phyloP scores from a whole-genome alignment of 2,329 filamentous ascomycete genomes.

The Aureobasidium sp. region DNA sequence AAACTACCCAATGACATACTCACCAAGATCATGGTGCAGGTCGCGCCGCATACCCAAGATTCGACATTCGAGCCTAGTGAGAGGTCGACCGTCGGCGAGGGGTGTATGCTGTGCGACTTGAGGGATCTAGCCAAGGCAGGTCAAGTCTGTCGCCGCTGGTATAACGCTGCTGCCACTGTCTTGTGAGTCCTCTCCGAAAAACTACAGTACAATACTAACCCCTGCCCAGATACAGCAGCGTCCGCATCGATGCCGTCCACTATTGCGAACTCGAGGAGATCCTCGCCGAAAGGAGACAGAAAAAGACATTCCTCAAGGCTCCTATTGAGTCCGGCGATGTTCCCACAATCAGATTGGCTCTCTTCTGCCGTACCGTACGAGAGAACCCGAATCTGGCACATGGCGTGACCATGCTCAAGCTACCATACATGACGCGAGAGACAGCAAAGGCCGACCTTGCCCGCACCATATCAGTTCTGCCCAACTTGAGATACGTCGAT shows the following conservation, averaged over 20 bases:
- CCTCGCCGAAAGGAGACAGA: slow-evolving; percentile 70
- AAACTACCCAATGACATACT: slow-evolving; percentile 62
- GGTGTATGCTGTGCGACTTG: slow-evolving; percentile 89
- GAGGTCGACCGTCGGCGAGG: slow-evolving; percentile 65
- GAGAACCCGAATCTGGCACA: slow-evolving; percentile 64
- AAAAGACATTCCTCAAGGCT: slow-evolving; percentile 49
- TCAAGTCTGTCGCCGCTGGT: slow-evolving; percentile 67
- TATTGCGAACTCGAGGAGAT: slow-evolving; percentile 84
- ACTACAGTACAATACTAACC: background rate
- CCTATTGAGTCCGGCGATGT: slow-evolving; percentile 68
- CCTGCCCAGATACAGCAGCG: slow-evolving; percentile 56
- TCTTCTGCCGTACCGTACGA: slow-evolving; percentile 74
- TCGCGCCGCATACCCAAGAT: slow-evolving; percentile 77
- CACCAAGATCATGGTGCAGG: slow-evolving; percentile 65
- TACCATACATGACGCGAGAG: slow-evolving; percentile 91
- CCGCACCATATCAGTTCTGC: slow-evolving; percentile 73
- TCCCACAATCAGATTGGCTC: slow-evolving; percentile 63
- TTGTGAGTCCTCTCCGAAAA: slow-evolving; percentile 48
- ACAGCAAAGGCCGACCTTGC: slow-evolving; percentile 77
- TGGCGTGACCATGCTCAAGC: slow-evolving; percentile 71
- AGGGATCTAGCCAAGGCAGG: slow-evolving; percentile 77
- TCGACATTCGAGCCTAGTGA: slow-evolving; percentile 75
- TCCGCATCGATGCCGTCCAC: slow-evolving; percentile 89
- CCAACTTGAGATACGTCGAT: slow-evolving; percentile 82
- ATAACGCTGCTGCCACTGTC: slow-evolving; percentile 44